phyloP scores from a whole-genome alignment of 805 yeast species.

The Phaffomyces opuntiae region DNA sequence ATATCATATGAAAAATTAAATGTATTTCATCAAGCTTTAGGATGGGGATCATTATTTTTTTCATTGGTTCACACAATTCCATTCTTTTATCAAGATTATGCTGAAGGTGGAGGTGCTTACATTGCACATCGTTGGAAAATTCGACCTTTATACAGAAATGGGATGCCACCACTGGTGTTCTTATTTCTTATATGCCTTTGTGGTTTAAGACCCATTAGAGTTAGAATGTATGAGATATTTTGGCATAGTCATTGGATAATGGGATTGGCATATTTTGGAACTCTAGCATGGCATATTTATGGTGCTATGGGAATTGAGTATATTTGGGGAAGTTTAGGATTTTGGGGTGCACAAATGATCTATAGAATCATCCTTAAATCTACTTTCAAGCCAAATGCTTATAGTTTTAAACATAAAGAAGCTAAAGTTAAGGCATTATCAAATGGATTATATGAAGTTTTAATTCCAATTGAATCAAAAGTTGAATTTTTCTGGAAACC shows the following conservation, averaged over 20 bases:
- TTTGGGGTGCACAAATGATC: constrained; percentile 44
- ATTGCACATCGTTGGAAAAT: constrained; percentile 18
- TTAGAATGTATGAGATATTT: constrained; percentile 38
- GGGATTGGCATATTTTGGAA: constrained; percentile 41
- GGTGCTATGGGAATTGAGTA: constrained; percentile 32
- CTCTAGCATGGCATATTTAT: constrained; percentile 39
- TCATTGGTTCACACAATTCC: constrained; percentile 46
- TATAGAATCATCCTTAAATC: constrained; percentile 42
- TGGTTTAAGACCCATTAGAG: constrained; percentile 36
- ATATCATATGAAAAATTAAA: constrained; percentile 50
- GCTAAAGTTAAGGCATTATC: constrained; percentile 25
- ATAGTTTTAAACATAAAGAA: constrained; percentile 32
- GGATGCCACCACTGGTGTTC: constrained; percentile 43
- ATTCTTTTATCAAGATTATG: constrained; percentile 34
- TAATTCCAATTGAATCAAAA: constrained; percentile 18
- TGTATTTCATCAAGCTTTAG: constrained; percentile 36
- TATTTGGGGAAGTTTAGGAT: constrained; percentile 42
- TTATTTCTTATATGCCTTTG: constrained; percentile 36
- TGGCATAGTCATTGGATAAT: constrained; percentile 47
- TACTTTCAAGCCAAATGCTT: constrained; percentile 36
- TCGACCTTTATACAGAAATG: constrained; percentile 27
- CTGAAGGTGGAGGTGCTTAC: constrained; percentile 42
- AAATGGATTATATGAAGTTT: constrained; percentile 29
- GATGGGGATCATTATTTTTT: constrained; percentile 37
- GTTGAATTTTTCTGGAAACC: constrained; percentile 41